phyloP scores from a whole-genome alignment of 768 basidiomycete genomes.

The Hygrophoropsis aurantiaca region DNA sequence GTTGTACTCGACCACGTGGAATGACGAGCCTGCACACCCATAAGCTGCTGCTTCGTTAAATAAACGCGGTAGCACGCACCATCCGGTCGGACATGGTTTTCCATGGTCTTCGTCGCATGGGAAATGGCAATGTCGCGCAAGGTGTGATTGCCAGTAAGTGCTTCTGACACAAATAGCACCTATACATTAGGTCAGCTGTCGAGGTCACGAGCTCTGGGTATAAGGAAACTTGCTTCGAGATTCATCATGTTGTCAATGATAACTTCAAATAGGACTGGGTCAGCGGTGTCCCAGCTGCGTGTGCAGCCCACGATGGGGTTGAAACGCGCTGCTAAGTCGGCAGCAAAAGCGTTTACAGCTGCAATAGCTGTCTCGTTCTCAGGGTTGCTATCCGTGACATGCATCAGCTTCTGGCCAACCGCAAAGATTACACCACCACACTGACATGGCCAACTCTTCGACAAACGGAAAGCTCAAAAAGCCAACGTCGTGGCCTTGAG shows the following conservation, averaged over 20 bases:
- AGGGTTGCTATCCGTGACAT: conserved; percentile 49
- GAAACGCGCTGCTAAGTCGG: conserved; percentile 56
- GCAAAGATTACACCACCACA: conserved; percentile 7
- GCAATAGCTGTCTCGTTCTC: conserved; percentile 53
- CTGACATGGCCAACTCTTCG: conserved; percentile 59
- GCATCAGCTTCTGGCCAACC: not conserved
- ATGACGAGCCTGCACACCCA: conserved; percentile 26
- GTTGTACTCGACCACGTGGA: conserved; percentile 67
- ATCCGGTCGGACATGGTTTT: conserved; percentile 64
- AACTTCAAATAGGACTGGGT: conserved; percentile 63
- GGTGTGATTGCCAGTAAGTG: conserved; percentile 59
- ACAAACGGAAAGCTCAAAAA: conserved; percentile 71
- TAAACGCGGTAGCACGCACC: conserved; percentile 39
- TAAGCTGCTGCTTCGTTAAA: not conserved
- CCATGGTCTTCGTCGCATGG: conserved; percentile 67
- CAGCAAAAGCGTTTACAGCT: conserved; percentile 58
- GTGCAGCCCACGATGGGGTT: conserved; percentile 63
- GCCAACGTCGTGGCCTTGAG: conserved; percentile 67
- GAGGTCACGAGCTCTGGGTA: conserved; percentile 1
- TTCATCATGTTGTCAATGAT: conserved; percentile 86
- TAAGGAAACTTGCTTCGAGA: conserved; percentile 42
- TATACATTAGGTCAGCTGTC: conserved; percentile 22
- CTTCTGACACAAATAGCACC: conserved; percentile 56
- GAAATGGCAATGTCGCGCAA: conserved; percentile 58
- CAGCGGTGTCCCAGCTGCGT: conserved; percentile 62